A percentile compares a stretch with the other conserved stretches of the same genome.
phyloP scores from a whole-genome alignment of 225 moss, liverwort and hornwort genomes.

The Physcomitrium patens region DNA sequence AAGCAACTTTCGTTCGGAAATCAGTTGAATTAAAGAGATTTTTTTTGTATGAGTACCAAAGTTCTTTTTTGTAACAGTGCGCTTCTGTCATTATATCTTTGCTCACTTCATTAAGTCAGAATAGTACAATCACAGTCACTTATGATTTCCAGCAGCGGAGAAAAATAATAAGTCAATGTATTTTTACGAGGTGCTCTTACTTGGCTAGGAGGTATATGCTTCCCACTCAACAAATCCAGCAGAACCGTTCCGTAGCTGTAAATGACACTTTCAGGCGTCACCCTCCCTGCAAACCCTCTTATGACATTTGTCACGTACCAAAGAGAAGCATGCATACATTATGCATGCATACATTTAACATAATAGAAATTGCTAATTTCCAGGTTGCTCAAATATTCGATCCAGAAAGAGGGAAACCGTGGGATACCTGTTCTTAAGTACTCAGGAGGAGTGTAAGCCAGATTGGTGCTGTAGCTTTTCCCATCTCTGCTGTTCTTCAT shows the following conservation, averaged over 20 bases:
- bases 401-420: not conserved
- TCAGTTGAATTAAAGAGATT: no score
- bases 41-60: no score
- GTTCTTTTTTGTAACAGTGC: no score
- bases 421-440: slow-evolving; percentile 84
- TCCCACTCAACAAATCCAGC: slow-evolving; percentile 94
- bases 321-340: not conserved
- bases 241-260: slow-evolving; percentile 98
- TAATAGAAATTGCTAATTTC: not conserved
- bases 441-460: slow-evolving; percentile 97
- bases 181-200: slow-evolving; percentile 39
- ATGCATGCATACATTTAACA: not conserved
- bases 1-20: not conserved
- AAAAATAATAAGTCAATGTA: not conserved
- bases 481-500: slow-evolving; percentile 99
- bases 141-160: not conserved
- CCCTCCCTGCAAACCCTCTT: slow-evolving; percentile 70
- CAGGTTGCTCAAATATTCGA: not conserved
- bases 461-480: slow-evolving; percentile 97
- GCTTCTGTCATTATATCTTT: not conserved
- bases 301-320: slow-evolving; percentile 9
- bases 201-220: slow-evolving; percentile 98
- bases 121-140: no score
- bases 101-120: not conserved
- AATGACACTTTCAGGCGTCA: slow-evolving; percentile 95